A percentile compares a stretch with the other conserved stretches of the same genome.
Conservation (phyloP, 768 basidiomycete species). For the Russula virescens region DNA sequence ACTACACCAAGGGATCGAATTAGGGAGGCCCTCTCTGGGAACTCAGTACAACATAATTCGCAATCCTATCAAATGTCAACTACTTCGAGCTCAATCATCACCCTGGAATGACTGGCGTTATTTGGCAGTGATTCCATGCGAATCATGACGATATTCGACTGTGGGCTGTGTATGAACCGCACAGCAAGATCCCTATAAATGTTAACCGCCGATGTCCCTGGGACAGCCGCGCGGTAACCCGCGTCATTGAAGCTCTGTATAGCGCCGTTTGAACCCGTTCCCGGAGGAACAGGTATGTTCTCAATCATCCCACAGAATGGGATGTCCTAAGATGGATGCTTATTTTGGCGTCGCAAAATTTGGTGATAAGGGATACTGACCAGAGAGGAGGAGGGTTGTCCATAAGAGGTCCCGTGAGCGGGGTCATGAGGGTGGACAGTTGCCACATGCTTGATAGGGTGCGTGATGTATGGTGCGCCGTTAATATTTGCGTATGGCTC, state of each 20-base stretch:
- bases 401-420: background rate
- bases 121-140: background rate
- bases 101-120: background rate
- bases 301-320: background rate
- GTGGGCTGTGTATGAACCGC: background rate
- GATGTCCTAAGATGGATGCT: background rate
- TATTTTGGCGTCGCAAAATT: background rate
- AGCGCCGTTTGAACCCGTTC: too few species aligned
- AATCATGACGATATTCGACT: background rate
- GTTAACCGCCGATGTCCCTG: background rate
- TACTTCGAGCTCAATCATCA: constrained; percentile 4
- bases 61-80: background rate
- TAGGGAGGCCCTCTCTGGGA: too few species aligned
- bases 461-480: background rate
- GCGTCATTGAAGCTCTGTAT: background rate
- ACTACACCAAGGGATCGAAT: background rate
- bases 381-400: background rate
- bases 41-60: background rate
- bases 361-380: background rate
- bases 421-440: background rate
- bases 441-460: background rate
- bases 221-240: background rate
- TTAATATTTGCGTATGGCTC: background rate
- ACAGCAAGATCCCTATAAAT: background rate
- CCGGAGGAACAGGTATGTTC: background rate